These are phyloP conservation scores for Dissophora ornata DNA, from an alignment of 192 early-diverging fungal species.

Conservation along the genomic window DNA sequence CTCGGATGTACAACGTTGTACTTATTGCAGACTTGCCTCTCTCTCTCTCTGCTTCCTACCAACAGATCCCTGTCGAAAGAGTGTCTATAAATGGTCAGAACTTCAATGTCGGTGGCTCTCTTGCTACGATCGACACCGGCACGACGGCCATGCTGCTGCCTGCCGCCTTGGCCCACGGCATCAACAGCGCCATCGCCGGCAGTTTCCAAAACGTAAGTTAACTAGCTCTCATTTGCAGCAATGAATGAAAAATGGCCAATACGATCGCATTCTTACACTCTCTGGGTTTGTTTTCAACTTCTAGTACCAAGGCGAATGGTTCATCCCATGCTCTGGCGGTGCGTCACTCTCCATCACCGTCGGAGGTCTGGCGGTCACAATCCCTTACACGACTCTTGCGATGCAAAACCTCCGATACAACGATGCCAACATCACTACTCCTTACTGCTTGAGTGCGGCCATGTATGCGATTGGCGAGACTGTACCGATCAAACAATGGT, in stretches of 20 bases:
- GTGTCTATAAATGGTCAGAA: slow-evolving; percentile 24
- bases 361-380: slow-evolving; percentile 15
- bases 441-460: slow-evolving; percentile 44
- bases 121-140: slow-evolving; percentile 67
- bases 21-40: too few relatives aligned
- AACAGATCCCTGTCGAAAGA: slow-evolving; percentile 30
- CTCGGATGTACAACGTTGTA: background rate
- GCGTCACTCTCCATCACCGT: slow-evolving; percentile 34
- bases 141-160: slow-evolving; percentile 66
- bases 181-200: slow-evolving; percentile 59
- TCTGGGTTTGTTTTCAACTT: background rate
- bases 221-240: too few relatives aligned
- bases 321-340: slow-evolving; percentile 53
- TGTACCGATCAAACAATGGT: slow-evolving; percentile 32
- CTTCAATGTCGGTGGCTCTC: background rate
- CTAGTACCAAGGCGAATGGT: slow-evolving; percentile 27
- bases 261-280: too few relatives aligned
- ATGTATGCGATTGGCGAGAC: slow-evolving; percentile 21
- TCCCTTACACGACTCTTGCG: slow-evolving; percentile 42
- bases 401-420: slow-evolving; percentile 37
- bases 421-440: background rate
- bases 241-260: too few relatives aligned
- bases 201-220: slow-evolving; percentile 18
- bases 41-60: background rate
- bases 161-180: slow-evolving; percentile 24